Base-by-base conservation (phyloP, 1,139 yeast species). In the Diutina sp. region DNA sequence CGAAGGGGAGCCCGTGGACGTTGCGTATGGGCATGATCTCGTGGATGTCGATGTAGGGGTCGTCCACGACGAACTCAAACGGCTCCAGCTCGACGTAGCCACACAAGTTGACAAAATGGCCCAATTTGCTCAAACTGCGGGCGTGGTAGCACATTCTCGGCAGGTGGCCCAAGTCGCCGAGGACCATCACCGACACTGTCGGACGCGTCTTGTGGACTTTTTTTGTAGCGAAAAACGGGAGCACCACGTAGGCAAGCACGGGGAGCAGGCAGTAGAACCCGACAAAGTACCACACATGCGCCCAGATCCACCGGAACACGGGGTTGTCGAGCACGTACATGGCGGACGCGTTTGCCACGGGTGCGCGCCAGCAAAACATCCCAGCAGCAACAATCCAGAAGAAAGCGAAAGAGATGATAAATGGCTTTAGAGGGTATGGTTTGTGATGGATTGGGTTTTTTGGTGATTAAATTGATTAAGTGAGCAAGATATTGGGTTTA, bases 91-190 rank as follows among this genome's bases (percentile, higher is more conserved):
- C 95, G 2, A 82, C 65, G 66, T 91, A 93, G 0, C 99, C 99
- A 68, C 96, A 87, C 51, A 93, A 68, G 60, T 86, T 89, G 1
- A 95, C 99, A 55, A 77, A 76, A 67, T 85, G 86, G 0, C 90
- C 93, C 30, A 72, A 69, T 55, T 76, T 71, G n/a, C 88, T 79
- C 62, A 93, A 83, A 57, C 95, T 86, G 58, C 77, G 71, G 0
- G 96, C 96, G 68, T 95, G 99, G 68, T 93, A 88, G 63, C 87
- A 80, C 89, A 93, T 93, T 60, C 99, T 75, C 5, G 99, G 99
- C 1, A 98, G 91, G 65, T 91, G 95, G 14, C 97, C 97, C 57
- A 95, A 68, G 66, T 93, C 99, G 1, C 99, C 99, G 32, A 95
- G 73, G 1, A 93, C 99, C 58, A 89, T 78, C 32, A 93, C 83